Percentiles rank a stretch among this genome's conserved stretches.
Conservation (phyloP, 2,329 filamentous ascomycete genomes). For the Epichloe festucae region DNA sequence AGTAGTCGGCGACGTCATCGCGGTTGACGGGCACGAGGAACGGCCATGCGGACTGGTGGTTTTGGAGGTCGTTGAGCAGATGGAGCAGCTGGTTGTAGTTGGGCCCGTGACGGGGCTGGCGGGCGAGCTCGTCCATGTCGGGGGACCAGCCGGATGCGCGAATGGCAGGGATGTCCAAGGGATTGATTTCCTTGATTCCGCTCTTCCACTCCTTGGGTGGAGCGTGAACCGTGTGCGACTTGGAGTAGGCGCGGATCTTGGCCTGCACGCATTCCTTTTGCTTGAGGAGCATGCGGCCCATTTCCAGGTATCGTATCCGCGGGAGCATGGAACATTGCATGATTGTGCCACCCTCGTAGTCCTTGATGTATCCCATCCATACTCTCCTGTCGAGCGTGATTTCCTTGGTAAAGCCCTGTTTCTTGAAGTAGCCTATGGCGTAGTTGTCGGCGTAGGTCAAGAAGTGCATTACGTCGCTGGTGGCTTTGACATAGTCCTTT, state of each 20-base stretch:
- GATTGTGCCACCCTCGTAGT: constrained; percentile 96
- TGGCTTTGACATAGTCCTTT: constrained; percentile 96
- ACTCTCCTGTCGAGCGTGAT: constrained; percentile 80
- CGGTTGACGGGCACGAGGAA: constrained; percentile 88
- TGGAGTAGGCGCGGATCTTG: constrained; percentile 85
- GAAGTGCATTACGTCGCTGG: constrained; percentile 95
- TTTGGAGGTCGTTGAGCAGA: constrained; percentile 88
- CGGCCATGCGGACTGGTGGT: constrained; percentile 85
- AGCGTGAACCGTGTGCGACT: constrained; percentile 73
- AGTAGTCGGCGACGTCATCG: constrained; percentile 97
- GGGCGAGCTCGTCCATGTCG: constrained; percentile 93
- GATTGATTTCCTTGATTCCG: constrained; percentile 63
- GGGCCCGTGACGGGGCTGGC: constrained; percentile 87
- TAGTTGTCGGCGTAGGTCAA: constrained; percentile 98
- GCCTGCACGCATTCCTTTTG: constrained; percentile 92
- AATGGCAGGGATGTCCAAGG: constrained; percentile 76
- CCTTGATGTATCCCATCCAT: constrained; percentile 99
- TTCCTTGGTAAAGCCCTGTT: constrained; percentile 97
- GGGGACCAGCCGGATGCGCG: constrained; percentile 83
- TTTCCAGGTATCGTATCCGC: constrained; percentile 85
- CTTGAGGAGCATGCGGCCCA: constrained; percentile 86
- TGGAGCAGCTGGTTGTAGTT: constrained; percentile 92
- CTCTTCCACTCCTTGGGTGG: constrained; percentile 80
- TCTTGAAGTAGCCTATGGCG: constrained; percentile 97
- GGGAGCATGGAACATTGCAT: constrained; percentile 99